phyloP scores from a whole-genome alignment of 176 grass and related monocot species.

The Oryza coarctata region DNA sequence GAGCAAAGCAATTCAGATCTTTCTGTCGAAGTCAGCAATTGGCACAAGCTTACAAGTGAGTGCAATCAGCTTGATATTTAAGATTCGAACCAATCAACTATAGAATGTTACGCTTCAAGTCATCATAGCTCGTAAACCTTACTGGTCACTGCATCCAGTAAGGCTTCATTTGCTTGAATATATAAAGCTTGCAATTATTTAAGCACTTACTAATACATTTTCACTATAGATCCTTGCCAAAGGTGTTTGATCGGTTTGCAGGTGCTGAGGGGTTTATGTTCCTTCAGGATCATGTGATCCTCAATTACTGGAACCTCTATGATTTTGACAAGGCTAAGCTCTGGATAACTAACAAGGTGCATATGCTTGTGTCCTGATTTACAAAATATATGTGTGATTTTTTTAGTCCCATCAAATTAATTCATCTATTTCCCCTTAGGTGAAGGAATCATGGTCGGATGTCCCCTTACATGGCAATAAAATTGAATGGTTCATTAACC shows the following conservation, averaged over 20 bases:
- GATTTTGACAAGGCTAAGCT: conserved; percentile 80
- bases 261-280: conserved; percentile 90
- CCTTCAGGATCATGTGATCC: conserved; percentile 83
- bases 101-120: background rate
- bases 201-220: background rate
- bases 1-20: conserved; percentile 67
- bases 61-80: conserved; percentile 24
- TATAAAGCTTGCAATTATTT: background rate
- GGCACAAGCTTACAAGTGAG: conserved; percentile 89
- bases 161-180: conserved; percentile 7
- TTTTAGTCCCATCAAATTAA: conserved; percentile 18
- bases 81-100: background rate
- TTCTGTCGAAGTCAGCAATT: conserved; percentile 56
- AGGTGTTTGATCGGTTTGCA: conserved; percentile 71
- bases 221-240: conserved; percentile 70
- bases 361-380: conserved; percentile 21
- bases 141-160: background rate
- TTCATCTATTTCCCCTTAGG: conserved; percentile 32
- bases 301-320: conserved; percentile 92
- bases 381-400: background rate
- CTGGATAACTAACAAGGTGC: conserved; percentile 91
- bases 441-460: conserved; percentile 66
- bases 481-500: conserved; percentile 62
- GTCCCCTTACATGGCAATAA: conserved; percentile 45
- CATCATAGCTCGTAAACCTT: background rate